Conservation (phyloP, 2,329 filamentous ascomycete species). For the Penicillium vulpinum region DNA sequence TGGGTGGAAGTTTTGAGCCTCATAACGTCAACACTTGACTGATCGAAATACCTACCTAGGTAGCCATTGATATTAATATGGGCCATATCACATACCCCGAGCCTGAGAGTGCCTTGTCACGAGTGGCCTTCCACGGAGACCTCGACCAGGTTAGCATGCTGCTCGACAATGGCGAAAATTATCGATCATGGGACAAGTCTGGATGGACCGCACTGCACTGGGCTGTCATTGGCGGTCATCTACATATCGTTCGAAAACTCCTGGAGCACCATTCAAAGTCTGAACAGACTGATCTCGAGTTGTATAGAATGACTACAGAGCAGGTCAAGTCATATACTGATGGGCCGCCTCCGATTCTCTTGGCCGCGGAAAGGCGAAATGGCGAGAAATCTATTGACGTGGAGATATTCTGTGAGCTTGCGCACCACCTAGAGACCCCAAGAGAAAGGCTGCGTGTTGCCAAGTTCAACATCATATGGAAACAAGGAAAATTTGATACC, state of each 20-base stretch:
- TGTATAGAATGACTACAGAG: neutral
- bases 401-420: neutral
- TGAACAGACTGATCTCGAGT: neutral
- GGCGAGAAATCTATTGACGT: neutral
- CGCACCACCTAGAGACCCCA: neutral
- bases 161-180: neutral
- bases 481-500: neutral
- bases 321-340: neutral
- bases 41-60: too few species aligned
- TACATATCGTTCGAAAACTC: neutral
- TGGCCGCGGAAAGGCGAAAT: neutral
- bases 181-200: neutral
- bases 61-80: neutral
- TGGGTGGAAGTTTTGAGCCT: neutral
- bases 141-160: neutral
- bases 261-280: neutral
- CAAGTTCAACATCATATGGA: neutral
- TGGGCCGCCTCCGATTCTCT: neutral
- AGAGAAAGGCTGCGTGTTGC: neutral
- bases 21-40: neutral
- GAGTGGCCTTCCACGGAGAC: neutral
- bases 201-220: neutral
- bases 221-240: too few species aligned
- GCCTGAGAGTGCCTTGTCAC: neutral
- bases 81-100: neutral